Evolutionary conservation across 306 rosid species (phyloP).

Genomic region (Benincasa hispida): DNA sequence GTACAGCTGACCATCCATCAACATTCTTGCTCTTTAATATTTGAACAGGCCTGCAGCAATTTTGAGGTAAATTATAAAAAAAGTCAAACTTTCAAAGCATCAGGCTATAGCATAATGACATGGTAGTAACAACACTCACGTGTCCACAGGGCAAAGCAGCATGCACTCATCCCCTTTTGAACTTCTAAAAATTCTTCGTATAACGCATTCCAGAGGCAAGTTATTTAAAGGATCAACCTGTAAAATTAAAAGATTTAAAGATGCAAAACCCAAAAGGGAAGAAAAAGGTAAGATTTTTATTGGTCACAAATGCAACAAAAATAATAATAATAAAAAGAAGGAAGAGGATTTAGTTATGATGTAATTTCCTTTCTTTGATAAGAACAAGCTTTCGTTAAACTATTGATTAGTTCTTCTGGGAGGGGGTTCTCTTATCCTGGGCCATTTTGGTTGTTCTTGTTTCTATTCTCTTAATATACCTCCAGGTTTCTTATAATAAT

Average conservation of each 20-base stretch:
- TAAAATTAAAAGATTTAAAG: slow-evolving; percentile 15
- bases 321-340: neutral
- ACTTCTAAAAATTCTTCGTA: slow-evolving; percentile 77
- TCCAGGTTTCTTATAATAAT: no score
- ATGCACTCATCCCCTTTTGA: slow-evolving; percentile 67
- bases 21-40: slow-evolving; percentile 61
- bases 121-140: slow-evolving; percentile 35
- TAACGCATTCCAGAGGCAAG: slow-evolving; percentile 65
- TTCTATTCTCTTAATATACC: neutral
- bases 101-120: neutral
- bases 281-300: neutral
- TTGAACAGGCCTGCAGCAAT: slow-evolving; percentile 63
- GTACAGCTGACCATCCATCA: slow-evolving; percentile 86
- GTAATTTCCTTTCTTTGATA: neutral
- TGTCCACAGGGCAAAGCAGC: slow-evolving; percentile 83
- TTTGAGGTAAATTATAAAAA: slow-evolving; percentile 3
- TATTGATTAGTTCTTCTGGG: neutral
- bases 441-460: neutral
- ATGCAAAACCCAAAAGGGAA: neutral
- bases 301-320: neutral
- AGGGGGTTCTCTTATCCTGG: neutral
- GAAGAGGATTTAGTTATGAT: neutral
- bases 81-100: slow-evolving; percentile 4
- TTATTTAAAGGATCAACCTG: slow-evolving; percentile 78
- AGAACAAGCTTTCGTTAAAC: neutral